These are phyloP conservation scores for Trichosporon sp. DNA, from an alignment of 1,284 basidiomycete species.

Conservation along the genomic window DNA sequence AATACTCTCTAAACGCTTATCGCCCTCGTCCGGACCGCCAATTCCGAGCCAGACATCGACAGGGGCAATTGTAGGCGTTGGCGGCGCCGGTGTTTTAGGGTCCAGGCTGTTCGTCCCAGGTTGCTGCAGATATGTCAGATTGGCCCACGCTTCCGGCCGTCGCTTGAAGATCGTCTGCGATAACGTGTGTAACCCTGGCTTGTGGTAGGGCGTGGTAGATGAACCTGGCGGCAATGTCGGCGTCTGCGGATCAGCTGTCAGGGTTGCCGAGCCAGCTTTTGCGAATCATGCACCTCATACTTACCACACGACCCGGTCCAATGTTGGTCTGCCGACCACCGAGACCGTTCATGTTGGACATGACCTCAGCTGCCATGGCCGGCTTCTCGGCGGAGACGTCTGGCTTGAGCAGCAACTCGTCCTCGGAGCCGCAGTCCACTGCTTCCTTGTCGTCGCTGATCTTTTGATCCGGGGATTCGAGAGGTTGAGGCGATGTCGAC, in stretches of 20 bases:
- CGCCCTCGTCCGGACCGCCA: not conserved
- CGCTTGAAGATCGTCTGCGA: slow-evolving; percentile 14
- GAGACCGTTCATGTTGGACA: not conserved
- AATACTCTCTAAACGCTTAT: slow-evolving; percentile 8
- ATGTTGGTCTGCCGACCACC: not conserved
- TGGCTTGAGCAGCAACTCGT: slow-evolving; percentile 6
- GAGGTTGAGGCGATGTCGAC: not conserved
- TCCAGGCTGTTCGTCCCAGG: slow-evolving; percentile 11
- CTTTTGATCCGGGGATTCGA: not conserved
- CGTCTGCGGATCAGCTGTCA: not conserved
- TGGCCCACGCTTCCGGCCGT: not conserved
- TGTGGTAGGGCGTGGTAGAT: not conserved
- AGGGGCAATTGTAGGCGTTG: not conserved
- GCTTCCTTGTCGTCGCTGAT: not conserved
- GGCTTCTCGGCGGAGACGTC: not conserved
- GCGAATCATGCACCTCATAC: not conserved
- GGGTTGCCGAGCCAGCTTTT: too few relatives aligned
- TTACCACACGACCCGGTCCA: not conserved
- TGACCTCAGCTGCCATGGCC: not conserved
- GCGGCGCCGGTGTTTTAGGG: not conserved
- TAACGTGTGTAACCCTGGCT: not conserved
- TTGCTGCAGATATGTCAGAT: slow-evolving; percentile 5
- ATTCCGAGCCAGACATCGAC: not conserved
- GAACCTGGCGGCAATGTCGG: not conserved
- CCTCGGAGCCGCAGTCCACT: slow-evolving; percentile 3